phyloP scores from a whole-genome alignment of 1,139 yeast genomes.

The Candida dubliniensis region DNA sequence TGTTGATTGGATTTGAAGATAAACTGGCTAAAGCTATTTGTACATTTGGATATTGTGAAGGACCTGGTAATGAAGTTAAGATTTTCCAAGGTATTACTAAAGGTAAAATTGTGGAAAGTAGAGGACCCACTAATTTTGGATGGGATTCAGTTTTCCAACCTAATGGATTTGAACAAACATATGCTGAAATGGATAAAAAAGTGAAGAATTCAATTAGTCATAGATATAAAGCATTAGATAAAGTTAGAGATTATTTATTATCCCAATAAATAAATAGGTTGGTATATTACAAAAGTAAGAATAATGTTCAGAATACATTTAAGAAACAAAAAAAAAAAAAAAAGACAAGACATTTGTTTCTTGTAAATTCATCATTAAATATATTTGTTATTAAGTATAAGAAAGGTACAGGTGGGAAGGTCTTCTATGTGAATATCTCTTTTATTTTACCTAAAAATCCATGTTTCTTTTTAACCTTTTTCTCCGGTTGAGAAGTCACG shows the following conservation, averaged over 20 bases:
- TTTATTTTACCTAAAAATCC: conserved; percentile 36
- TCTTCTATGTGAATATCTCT: conserved; percentile 23
- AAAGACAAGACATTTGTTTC: too few relatives aligned
- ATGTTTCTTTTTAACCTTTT: conserved; percentile 20
- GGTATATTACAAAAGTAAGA: too few relatives aligned
- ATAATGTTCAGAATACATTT: too few relatives aligned
- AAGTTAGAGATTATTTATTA: conserved; percentile 60
- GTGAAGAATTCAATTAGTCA: conserved; percentile 84
- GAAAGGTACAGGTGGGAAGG: too few relatives aligned
- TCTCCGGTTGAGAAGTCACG: conserved; percentile 26
- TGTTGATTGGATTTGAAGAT: conserved; percentile 79
- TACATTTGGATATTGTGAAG: conserved; percentile 88
- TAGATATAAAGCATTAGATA: conserved; percentile 76
- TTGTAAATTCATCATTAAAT: too few relatives aligned
- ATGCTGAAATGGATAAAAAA: conserved; percentile 85
- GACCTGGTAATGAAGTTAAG: conserved; percentile 68
- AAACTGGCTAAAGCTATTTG: conserved; percentile 87
- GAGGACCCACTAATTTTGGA: conserved; percentile 84
- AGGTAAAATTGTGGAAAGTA: conserved; percentile 74
- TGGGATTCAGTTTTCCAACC: conserved; percentile 95
- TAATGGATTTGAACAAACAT: conserved; percentile 64
- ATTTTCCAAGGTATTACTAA: conserved; percentile 83
- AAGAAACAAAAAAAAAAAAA: too few relatives aligned
- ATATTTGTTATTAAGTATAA: too few relatives aligned
- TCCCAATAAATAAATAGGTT: conserved; percentile 8